Base-by-base conservation (phyloP, 345 rosid species). In the Salix exigua region DNA sequence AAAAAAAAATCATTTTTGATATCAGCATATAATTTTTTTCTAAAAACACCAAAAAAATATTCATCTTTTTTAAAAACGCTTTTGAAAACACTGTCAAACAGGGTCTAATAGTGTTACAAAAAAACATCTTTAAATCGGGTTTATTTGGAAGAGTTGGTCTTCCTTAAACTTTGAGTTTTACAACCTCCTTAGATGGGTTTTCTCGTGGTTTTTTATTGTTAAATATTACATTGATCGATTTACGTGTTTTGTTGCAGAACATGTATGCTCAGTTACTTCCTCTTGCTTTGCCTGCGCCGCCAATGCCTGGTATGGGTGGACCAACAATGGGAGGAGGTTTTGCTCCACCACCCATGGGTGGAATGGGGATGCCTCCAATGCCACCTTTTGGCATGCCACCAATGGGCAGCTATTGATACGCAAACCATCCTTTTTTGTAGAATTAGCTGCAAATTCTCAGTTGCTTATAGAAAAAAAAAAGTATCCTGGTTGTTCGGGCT, bases 311-410 rank as follows among this genome's bases (percentile, higher is more conserved):
- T 26, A 76, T 81, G 82, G 78, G 75, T 10, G 83, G 79, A 30
- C 72, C 78, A 21, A 16, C 66, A 44, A 80, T 80, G 83, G 80
- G 80, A 1, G 83, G 83, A 25, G 79, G 79, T 66, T 80, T 28
- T 61, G 77, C 23, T 8, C 80, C 79, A 10, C 83, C 72, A 28
- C 66, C 82, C 18, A 72, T 80, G 83, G 80, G 74, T 6, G 83
- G 77, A 68, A 76, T 76, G 79, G 80, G 80, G 21, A 76, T 80
- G 83, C 83, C 83, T 67, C 80, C 80, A 14, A 80, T 80, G 79
- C 77, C 83, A 23, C 73, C 78, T 28, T 80, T 70, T 67, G 83
- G 83, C 13, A 80, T 76, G 77, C 80, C 83, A 7, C 80, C 83
- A 3, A 80, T 80, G 83, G 73, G 79, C 58, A 72, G 73, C 70